Evolutionary conservation across 2,329 filamentous ascomycete species (phyloP).

Genomic region (Talaromyces pinophilus): DNA sequence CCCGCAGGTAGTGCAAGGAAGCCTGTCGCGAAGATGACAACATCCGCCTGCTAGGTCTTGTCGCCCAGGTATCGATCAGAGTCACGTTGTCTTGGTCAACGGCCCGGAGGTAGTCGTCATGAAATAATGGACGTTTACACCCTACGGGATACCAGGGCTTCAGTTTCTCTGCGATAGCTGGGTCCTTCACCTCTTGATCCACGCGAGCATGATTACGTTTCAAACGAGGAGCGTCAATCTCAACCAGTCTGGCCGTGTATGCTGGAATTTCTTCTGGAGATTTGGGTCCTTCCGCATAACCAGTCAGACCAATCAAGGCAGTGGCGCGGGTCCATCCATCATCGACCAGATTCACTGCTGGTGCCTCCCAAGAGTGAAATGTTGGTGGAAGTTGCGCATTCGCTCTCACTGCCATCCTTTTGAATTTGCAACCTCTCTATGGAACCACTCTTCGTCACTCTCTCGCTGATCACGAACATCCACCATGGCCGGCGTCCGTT

Average conservation of each 20-base stretch:
- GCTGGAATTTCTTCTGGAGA: neutral
- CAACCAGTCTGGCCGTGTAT: neutral
- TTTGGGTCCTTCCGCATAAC: neutral
- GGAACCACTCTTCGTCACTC: neutral
- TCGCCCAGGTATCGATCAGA: neutral
- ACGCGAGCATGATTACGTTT: neutral
- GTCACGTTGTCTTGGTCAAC: neutral
- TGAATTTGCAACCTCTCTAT: neutral
- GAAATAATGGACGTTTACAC: neutral
- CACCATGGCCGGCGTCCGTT: neutral
- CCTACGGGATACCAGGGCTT: neutral
- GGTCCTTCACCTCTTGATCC: neutral
- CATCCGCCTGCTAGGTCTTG: neutral
- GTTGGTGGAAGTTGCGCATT: neutral
- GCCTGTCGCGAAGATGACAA: neutral
- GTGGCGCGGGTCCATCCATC: neutral
- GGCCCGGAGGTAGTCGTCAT: neutral
- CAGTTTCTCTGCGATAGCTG: neutral
- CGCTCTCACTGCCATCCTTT: neutral
- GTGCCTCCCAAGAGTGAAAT: neutral
- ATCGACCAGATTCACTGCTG: neutral
- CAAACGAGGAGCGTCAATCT: neutral
- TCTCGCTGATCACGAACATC: neutral
- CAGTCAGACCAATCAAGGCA: neutral
- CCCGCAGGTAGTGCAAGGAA: constrained; percentile 24